phyloP scores from a whole-genome alignment of 2,329 filamentous ascomycete species.

The Aspergillus niger region DNA sequence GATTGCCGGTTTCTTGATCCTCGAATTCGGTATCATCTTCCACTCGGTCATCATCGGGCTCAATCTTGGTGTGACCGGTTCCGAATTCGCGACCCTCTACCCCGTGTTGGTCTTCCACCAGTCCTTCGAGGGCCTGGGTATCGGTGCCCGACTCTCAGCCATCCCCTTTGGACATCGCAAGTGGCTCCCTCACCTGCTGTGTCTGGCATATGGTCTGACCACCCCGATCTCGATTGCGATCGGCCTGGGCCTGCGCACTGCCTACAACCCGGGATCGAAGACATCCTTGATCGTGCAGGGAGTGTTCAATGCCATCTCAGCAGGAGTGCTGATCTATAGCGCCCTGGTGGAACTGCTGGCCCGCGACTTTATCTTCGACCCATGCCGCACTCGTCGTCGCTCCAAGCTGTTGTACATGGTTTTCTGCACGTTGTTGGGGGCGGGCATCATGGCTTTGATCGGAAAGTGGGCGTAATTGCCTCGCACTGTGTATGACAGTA shows the following conservation, averaged over 20 bases:
- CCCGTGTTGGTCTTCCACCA: constrained; percentile 65
- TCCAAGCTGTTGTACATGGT: constrained; percentile 47
- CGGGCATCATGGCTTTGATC: constrained; percentile 52
- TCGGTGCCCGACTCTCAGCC: constrained; percentile 61
- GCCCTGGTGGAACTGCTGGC: constrained; percentile 4
- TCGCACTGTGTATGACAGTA: neutral
- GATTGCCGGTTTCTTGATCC: constrained; percentile 46
- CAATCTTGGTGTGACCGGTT: constrained; percentile 60
- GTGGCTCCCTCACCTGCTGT: neutral
- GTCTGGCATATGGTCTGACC: constrained; percentile 3
- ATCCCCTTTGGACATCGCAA: constrained; percentile 50
- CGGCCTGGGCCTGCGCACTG: neutral
- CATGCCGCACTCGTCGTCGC: constrained; percentile 1
- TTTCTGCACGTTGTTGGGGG: constrained; percentile 42
- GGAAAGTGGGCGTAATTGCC: constrained; percentile 52
- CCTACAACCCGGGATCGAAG: constrained; percentile 4
- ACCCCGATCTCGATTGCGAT: constrained; percentile 6
- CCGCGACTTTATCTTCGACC: constrained; percentile 6
- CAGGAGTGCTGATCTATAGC: constrained; percentile 2
- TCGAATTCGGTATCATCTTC: constrained; percentile 66
- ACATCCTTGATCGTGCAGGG: constrained; percentile 4
- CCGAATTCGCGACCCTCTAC: constrained; percentile 60
- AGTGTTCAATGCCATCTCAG: constrained; percentile 3
- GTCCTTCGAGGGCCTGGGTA: constrained; percentile 64
- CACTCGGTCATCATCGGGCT: constrained; percentile 66